Conservation (phyloP, 2,329 filamentous ascomycete species). For the Alternaria conjuncta region DNA sequence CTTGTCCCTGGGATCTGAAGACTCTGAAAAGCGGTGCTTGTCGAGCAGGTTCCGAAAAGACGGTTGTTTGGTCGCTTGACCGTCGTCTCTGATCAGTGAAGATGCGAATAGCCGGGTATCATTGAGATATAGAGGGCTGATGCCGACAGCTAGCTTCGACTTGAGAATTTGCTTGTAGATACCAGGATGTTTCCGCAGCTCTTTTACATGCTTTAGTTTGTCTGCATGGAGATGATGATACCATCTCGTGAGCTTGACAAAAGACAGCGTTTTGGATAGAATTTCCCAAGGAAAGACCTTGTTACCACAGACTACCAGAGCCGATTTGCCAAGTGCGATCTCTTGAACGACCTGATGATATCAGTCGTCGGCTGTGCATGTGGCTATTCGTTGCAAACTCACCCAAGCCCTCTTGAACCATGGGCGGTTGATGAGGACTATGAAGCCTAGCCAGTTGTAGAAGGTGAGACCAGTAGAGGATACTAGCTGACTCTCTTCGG, state of each 20-base stretch:
- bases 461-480: slow-evolving; percentile 17
- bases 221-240: slow-evolving; percentile 36
- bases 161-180: slow-evolving; percentile 28
- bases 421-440: slow-evolving; percentile 33
- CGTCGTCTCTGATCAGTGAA: not conserved
- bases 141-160: slow-evolving; percentile 23
- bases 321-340: slow-evolving; percentile 31
- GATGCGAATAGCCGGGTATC: slow-evolving; percentile 22
- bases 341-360: slow-evolving; percentile 33
- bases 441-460: slow-evolving; percentile 37
- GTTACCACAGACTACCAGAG: slow-evolving; percentile 26
- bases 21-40: slow-evolving; percentile 31
- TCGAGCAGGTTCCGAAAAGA: slow-evolving; percentile 28
- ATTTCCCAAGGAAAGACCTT: slow-evolving; percentile 28
- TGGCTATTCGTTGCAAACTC: not conserved
- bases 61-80: slow-evolving; percentile 2
- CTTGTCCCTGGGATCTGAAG: slow-evolving; percentile 39
- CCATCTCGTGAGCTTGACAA: slow-evolving; percentile 31
- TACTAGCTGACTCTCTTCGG: not conserved
- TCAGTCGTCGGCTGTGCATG: not conserved
- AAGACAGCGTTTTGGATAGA: slow-evolving; percentile 29
- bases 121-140: slow-evolving; percentile 33
- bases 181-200: slow-evolving; percentile 22
- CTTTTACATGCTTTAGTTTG: slow-evolving; percentile 29
- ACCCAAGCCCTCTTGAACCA: slow-evolving; percentile 42